A percentile compares a stretch with the other conserved stretches of the same genome.
Evolutionary conservation across 176 grass and related monocot species (phyloP).

Genomic region (Aegilops longissima): DNA sequence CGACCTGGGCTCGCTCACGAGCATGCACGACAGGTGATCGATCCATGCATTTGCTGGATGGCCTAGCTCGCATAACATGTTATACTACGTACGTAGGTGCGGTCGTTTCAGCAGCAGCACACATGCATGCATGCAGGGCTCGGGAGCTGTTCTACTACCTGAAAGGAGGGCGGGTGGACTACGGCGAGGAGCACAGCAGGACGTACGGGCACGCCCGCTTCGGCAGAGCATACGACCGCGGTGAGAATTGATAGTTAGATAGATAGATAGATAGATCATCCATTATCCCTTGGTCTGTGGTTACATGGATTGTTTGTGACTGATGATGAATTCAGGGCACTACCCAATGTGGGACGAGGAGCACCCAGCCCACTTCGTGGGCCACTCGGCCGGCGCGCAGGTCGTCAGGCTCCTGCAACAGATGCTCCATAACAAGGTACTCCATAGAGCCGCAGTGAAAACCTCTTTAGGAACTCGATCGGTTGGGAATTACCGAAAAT

Average conservation of each 20-base stretch:
- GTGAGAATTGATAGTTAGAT: background rate
- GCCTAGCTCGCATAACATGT: too few relatives aligned
- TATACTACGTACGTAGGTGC: too few relatives aligned
- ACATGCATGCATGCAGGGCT: conserved; percentile 27
- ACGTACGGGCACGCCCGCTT: conserved; percentile 49
- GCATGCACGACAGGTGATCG: conserved; percentile 67
- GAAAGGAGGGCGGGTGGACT: conserved; percentile 81
- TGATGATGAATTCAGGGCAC: conserved; percentile 32
- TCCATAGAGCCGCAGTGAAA: background rate
- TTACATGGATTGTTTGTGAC: background rate
- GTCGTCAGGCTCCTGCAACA: conserved; percentile 79
- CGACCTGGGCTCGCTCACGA: conserved; percentile 78
- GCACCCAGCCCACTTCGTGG: conserved; percentile 75
- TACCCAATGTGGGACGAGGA: conserved; percentile 70
- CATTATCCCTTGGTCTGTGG: background rate
- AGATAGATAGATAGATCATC: background rate
- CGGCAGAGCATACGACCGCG: conserved; percentile 55
- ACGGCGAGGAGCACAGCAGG: conserved; percentile 77
- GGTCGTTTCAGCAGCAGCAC: too few relatives aligned
- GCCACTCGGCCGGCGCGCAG: conserved; percentile 83
- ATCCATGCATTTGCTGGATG: background rate
- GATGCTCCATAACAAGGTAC: conserved; percentile 81
- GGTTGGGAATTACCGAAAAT: too few relatives aligned
- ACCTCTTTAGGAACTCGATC: background rate
- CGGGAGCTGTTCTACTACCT: conserved; percentile 88